Conservation (phyloP, 2,329 filamentous ascomycete genomes). For the Apiospora phragmitis region DNA sequence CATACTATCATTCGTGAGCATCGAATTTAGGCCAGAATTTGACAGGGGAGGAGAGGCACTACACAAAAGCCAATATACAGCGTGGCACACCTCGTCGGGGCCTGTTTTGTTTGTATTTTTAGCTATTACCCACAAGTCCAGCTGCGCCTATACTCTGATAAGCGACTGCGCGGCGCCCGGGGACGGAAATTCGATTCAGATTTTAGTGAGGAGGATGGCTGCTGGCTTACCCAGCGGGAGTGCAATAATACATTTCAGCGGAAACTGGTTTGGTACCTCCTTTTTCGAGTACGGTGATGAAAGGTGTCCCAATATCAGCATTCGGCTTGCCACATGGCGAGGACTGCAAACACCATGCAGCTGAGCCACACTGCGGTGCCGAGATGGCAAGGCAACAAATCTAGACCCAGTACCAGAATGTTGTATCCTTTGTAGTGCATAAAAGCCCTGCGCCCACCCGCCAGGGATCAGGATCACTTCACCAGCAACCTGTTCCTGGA, state of each 20-base stretch:
- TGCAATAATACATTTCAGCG: slow-evolving; percentile 4
- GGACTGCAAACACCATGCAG: background rate
- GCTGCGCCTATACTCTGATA: background rate
- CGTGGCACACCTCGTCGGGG: background rate
- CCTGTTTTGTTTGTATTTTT: slow-evolving; percentile 7
- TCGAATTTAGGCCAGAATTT: slow-evolving; percentile 4
- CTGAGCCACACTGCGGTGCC: background rate
- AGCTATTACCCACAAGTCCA: background rate
- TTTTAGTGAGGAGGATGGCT: background rate
- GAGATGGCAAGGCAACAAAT: slow-evolving; percentile 10
- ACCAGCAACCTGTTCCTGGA: background rate
- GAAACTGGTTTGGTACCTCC: background rate
- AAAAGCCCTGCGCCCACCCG: background rate
- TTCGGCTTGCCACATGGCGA: background rate
- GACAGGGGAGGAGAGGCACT: background rate
- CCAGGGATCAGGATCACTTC: background rate
- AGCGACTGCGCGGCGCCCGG: slow-evolving; percentile 8
- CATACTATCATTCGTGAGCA: slow-evolving; percentile 1
- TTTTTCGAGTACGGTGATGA: background rate
- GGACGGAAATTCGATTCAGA: background rate
- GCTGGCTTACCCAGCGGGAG: slow-evolving; percentile 5
- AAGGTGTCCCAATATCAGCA: background rate
- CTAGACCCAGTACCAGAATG: background rate
- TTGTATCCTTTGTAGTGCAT: background rate
- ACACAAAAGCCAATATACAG: background rate